Conservation (phyloP, 2,329 filamentous ascomycete genomes). For the Chaetomium olivaceum region DNA sequence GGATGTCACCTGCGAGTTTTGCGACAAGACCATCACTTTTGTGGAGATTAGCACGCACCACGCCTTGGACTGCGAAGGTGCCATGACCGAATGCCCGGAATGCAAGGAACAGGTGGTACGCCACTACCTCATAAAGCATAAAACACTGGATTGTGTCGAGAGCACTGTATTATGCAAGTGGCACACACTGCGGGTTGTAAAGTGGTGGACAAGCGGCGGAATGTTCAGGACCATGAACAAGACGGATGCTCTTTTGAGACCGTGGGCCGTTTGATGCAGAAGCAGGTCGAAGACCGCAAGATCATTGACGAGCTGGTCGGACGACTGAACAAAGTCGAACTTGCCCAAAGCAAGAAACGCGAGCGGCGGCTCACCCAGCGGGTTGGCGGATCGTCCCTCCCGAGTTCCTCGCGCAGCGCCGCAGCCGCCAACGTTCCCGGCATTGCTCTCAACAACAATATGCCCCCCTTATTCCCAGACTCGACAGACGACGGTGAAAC, state of each 20-base stretch:
- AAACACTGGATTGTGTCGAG: slow-evolving; percentile 48
- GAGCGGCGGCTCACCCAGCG: slow-evolving; percentile 15
- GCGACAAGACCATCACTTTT: slow-evolving; percentile 50
- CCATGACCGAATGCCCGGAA: slow-evolving; percentile 50
- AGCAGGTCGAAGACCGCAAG: slow-evolving; percentile 47
- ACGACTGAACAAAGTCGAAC: slow-evolving; percentile 37
- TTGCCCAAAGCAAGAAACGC: slow-evolving; percentile 42
- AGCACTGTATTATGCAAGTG: slow-evolving; percentile 48
- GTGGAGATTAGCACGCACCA: slow-evolving; percentile 50
- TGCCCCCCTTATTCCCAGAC: neutral
- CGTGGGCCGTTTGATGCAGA: slow-evolving; percentile 49
- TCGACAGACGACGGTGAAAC: slow-evolving; percentile 31
- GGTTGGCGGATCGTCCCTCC: neutral
- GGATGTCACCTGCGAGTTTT: slow-evolving; percentile 54
- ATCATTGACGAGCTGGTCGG: slow-evolving; percentile 45
- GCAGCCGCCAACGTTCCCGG: neutral
- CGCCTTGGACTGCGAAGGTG: slow-evolving; percentile 47
- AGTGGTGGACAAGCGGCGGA: slow-evolving; percentile 42
- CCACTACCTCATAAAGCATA: slow-evolving; percentile 50
- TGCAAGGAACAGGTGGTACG: slow-evolving; percentile 50
- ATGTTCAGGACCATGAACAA: slow-evolving; percentile 48
- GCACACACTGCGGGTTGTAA: slow-evolving; percentile 51
- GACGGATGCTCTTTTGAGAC: slow-evolving; percentile 53
- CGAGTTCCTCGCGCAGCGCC: neutral
- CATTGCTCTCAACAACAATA: neutral